These are phyloP conservation scores for Vanderwaltozyma yarrowii DNA, from an alignment of 805 yeast genomes.

Conservation along the genomic window DNA sequence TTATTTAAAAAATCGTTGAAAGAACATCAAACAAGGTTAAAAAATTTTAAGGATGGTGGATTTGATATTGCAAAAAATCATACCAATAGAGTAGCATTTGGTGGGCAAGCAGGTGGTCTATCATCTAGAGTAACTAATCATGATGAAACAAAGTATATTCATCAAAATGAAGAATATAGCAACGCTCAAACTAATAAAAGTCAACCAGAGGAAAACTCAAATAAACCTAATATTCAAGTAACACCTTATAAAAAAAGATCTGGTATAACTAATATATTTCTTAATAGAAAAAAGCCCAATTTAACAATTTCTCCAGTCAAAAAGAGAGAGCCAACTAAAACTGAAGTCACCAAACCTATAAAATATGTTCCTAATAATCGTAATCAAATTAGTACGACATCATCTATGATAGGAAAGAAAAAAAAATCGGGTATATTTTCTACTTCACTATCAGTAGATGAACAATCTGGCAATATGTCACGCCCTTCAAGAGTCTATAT, in stretches of 20 bases:
- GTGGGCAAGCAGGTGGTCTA: constrained; percentile 22
- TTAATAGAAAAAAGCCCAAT: constrained; percentile 11
- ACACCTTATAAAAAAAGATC: constrained; percentile 6
- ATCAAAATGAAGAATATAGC: too few relatives aligned
- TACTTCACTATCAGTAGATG: not conserved
- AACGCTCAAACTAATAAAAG: too few relatives aligned
- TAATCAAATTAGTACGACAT: not conserved
- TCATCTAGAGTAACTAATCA: too few relatives aligned
- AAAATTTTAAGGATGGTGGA: constrained; percentile 14
- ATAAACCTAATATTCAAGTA: not conserved
- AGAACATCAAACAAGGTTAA: constrained; percentile 13
- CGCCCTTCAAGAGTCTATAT: not conserved
- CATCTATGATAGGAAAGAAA: constrained; percentile 2
- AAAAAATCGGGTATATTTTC: constrained; percentile 18
- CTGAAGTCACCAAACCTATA: not conserved
- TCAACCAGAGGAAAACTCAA: too few relatives aligned
- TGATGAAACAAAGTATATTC: too few relatives aligned
- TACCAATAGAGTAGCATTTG: constrained; percentile 24
- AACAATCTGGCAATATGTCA: not conserved
- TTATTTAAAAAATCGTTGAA: constrained; percentile 13
- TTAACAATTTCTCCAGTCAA: not conserved
- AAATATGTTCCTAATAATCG: not conserved
- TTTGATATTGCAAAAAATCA: constrained; percentile 9
- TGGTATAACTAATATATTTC: constrained; percentile 14
- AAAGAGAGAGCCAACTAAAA: not conserved